Evolutionary conservation across 2,329 filamentous ascomycete genomes (phyloP), one percentile per base, ranked within the genome.

Genomic region (Zymoseptoria tritici): DNA sequence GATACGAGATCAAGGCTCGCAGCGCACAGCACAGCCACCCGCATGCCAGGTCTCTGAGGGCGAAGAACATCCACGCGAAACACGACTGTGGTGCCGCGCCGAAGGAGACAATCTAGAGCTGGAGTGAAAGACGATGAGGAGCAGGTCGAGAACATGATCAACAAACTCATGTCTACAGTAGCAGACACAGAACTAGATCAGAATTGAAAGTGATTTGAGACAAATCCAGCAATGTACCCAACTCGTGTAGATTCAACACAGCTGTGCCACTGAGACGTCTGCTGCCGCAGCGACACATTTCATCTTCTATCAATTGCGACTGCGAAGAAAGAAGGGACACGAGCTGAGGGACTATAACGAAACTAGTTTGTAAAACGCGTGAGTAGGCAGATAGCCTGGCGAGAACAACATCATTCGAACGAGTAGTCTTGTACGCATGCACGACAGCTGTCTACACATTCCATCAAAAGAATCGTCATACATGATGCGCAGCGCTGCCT

Each of bases 1-100:
- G 52, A 16, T 52, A 54, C 46, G 57, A 62, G 55, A 21, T 60
- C 52, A 62, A 62, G 60, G 52, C 50, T 16, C 56, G 58, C 49
- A 56, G 60, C 7, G 42, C 36, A 9, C 36, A 55, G 19, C 51
- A 60, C 22, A 52, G 49, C 36, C 60, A 62, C 54, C 60, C 60
- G 20, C 60, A 62, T 50, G 58, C 58, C n/a, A 13, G 36, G 16
- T 46, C 36, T 46, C 16, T 46, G 36, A 46, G 36, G 36, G 36
- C 36, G 36, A 46, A 46, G 36, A n/a, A 46, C 36, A 46, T 46
- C 7, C 36, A 46, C 13, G 36, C 36, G 36, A 46, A 46, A n/a
- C 36, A 46, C 36, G 36, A 46, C 36, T 46, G 36, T 6, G 36
- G 36, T 7, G 36, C 36, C 13, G 36, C 36, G 36, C 36, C 36